Conservation (phyloP, 129 eudicot genomes). For the Dittrichia graveolens region DNA sequence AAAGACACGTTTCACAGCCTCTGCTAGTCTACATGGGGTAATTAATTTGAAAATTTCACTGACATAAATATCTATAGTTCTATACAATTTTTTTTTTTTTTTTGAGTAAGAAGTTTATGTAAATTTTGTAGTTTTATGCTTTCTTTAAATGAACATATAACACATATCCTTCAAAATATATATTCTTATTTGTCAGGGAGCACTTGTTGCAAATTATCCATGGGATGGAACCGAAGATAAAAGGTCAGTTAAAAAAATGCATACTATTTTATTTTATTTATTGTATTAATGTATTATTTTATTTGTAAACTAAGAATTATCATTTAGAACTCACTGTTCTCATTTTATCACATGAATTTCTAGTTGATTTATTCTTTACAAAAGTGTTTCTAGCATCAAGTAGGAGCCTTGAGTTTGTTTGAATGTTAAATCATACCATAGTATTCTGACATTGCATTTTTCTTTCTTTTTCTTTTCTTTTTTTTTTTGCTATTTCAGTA, state of each 20-base stretch:
- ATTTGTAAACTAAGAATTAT: neutral
- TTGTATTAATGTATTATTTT: no score
- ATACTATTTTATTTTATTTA: neutral
- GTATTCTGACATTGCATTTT: neutral
- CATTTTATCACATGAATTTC: neutral
- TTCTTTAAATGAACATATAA: slow-evolving; percentile 1
- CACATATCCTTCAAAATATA: slow-evolving; percentile 16
- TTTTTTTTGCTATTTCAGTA: slow-evolving; percentile 49
- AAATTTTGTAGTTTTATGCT: neutral
- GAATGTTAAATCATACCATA: neutral
- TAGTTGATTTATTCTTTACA: neutral
- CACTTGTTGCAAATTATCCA: slow-evolving; percentile 98
- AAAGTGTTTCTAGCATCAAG: neutral
- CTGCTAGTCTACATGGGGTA: slow-evolving; percentile 99
- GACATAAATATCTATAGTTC: neutral
- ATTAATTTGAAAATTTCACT: slow-evolving; percentile 21
- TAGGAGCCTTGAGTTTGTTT: slow-evolving; percentile 7
- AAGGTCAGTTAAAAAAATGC: slow-evolving; percentile 42
- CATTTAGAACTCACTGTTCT: neutral
- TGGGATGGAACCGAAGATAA: slow-evolving; percentile 91
- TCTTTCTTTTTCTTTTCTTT: no score
- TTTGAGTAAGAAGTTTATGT: no score
- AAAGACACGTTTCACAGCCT: slow-evolving; percentile 70
- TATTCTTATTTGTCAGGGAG: slow-evolving; percentile 61
- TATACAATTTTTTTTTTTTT: neutral